phyloP scores from a whole-genome alignment of 2,329 filamentous ascomycete genomes.

The Talaromyces rugulosus region DNA sequence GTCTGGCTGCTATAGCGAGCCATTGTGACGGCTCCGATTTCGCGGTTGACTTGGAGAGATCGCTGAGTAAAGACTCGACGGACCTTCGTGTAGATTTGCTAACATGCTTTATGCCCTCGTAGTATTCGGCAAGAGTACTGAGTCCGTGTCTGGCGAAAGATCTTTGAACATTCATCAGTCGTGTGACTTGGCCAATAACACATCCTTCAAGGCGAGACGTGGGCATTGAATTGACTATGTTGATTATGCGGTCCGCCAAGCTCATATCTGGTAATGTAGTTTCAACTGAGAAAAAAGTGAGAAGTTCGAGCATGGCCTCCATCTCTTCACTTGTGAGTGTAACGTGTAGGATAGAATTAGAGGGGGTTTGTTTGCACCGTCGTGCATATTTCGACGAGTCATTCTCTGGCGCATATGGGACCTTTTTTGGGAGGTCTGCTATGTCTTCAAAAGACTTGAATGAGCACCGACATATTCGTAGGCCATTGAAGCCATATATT shows the following conservation, averaged over 20 bases:
- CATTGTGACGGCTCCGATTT: conserved; percentile 5
- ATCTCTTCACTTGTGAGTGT: conserved; percentile 23
- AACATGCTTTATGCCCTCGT: neutral
- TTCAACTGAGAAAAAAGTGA: conserved; percentile 15
- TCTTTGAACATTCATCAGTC: conserved; percentile 13
- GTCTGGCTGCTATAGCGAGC: conserved; percentile 11
- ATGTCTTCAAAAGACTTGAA: conserved; percentile 14
- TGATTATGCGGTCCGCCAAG: conserved; percentile 19
- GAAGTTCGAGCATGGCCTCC: conserved; percentile 16
- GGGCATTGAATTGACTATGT: conserved; percentile 10
- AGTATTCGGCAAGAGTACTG: conserved; percentile 10
- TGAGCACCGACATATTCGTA: conserved; percentile 15
- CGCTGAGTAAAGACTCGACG: neutral
- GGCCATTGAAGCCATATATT: conserved; percentile 15
- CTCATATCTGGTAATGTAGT: conserved; percentile 14
- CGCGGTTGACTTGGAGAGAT: neutral
- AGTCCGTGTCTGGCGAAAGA: conserved; percentile 9
- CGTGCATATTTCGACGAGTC: conserved; percentile 13
- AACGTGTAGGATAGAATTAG: conserved; percentile 20
- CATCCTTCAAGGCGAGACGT: conserved; percentile 2
- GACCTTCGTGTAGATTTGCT: conserved; percentile 4
- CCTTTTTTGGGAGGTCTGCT: conserved; percentile 5
- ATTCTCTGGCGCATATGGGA: conserved; percentile 14
- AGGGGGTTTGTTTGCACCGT: neutral
- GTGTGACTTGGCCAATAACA: conserved; percentile 9